These are phyloP conservation scores for Solanum hybrid DNA, from an alignment of 305 asterid species.

Conservation along the genomic window DNA sequence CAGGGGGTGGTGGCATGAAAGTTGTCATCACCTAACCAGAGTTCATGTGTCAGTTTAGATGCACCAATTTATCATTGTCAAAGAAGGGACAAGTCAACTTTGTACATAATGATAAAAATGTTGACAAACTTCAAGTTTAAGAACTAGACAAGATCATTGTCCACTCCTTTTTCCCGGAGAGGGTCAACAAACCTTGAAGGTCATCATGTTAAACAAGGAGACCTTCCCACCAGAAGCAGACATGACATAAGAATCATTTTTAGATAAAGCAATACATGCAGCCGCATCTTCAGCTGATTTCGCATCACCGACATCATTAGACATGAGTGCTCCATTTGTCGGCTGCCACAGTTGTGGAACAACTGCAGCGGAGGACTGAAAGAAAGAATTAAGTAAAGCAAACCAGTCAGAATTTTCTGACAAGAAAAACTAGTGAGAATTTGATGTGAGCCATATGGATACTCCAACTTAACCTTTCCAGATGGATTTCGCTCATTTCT, in stretches of 20 bases:
- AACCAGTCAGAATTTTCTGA: slow-evolving; percentile 2
- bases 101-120: neutral
- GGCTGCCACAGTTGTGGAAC: slow-evolving; percentile 94
- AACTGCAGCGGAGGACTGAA: slow-evolving; percentile 74
- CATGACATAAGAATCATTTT: slow-evolving; percentile 94
- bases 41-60: slow-evolving; percentile 9
- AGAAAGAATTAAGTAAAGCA: slow-evolving; percentile 12
- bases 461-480: slow-evolving; percentile 56
- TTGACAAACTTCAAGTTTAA: neutral
- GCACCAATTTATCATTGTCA: slow-evolving; percentile 4
- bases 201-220: slow-evolving; percentile 97
- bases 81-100: neutral
- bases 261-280: slow-evolving; percentile 86
- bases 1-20: slow-evolving; percentile 97
- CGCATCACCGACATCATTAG: slow-evolving; percentile 65
- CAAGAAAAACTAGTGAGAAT: neutral
- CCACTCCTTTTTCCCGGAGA: neutral
- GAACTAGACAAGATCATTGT: neutral
- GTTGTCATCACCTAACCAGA: slow-evolving; percentile 81
- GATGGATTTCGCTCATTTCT: slow-evolving; percentile 85
- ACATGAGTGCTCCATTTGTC: slow-evolving; percentile 67
- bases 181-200: slow-evolving; percentile 59
- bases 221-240: slow-evolving; percentile 98
- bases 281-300: slow-evolving; percentile 76
- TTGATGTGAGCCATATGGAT: neutral